Evolutionary conservation across 257 asterid genomes (phyloP).

Genomic region (Scutellaria baicalensis): DNA sequence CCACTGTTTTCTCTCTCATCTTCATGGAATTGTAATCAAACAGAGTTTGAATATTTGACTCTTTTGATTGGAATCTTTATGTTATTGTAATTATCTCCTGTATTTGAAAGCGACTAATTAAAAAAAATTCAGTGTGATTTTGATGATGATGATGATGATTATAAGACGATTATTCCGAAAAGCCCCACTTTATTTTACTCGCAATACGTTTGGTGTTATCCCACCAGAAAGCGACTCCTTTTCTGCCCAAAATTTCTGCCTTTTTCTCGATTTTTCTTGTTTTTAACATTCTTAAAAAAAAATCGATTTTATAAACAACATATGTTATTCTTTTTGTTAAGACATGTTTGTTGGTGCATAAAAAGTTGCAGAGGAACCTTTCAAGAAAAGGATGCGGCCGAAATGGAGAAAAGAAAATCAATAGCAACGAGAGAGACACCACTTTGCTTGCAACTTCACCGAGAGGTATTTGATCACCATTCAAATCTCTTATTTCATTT

Average conservation of each 20-base stretch:
- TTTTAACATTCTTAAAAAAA: neutral
- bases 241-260: constrained; percentile 2
- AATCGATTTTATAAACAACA: neutral
- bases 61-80: neutral
- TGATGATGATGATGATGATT: neutral
- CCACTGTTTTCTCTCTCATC: neutral
- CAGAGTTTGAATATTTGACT: neutral
- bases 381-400: constrained; percentile 66
- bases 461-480: constrained; percentile 9
- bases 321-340: constrained; percentile 7
- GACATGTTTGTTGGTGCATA: neutral
- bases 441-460: constrained; percentile 34
- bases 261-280: neutral
- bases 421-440: constrained; percentile 31
- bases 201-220: constrained; percentile 10
- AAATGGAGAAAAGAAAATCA: constrained; percentile 37
- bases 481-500: neutral
- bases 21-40: neutral
- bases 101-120: neutral
- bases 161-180: neutral
- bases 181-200: constrained; percentile 5
- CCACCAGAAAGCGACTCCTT: neutral
- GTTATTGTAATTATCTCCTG: neutral
- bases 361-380: constrained; percentile 70
- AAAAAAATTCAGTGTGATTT: neutral